Evolutionary conservation across 1,284 basidiomycete genomes (phyloP), one percentile per base, ranked within the genome.

Genomic region (Melanopsichium pennsylvanicum): DNA sequence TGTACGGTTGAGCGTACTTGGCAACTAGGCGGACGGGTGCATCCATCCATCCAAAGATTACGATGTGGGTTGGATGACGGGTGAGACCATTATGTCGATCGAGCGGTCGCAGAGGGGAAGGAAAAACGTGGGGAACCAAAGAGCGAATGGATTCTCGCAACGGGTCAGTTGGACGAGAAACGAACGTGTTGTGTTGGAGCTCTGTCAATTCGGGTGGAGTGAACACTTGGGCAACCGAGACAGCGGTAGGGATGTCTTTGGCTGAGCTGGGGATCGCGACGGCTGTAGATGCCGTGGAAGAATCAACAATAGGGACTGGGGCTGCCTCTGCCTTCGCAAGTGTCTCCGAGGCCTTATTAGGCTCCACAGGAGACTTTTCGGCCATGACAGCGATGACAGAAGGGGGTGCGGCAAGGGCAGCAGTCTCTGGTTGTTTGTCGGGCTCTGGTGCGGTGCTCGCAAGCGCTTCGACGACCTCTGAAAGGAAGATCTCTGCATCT

Each of bases 41-140:
- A 43, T 79, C 72, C 77, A 80, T 76, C 74, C 75, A 80, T 18
- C 78, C 78, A 38, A 72, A 72, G 34, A 80, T 52, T 23, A 80
- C 25, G 0, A 70, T 40, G 19, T 70, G 59, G 42, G 47, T 52
- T 0, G 66, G 66, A 1, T 23, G 19, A 6, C 37, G 33, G 7
- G 27, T 27, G 5, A 61, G 23, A n/a, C 41, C 41, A 12, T 15
- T 31, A 7, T 46, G 25, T 9, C 44, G 40, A 21, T 55, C 52
- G 21, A 68, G 18, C 0, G 58, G 58, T 23, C 48, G 43, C 27
- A 68, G 38, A 12, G 64, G 64, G 1, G 54, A 32, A 4, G 60
- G 60, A 22, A 63, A 22, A 13, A 43, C 31, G 5, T 52, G 52
- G 6, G 36, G 12, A n/a, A 56, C 52, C n/a, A 57, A 25, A 19